Evolutionary conservation across 345 rosid genomes (phyloP).

Genomic region (Eucalyptus grandis): DNA sequence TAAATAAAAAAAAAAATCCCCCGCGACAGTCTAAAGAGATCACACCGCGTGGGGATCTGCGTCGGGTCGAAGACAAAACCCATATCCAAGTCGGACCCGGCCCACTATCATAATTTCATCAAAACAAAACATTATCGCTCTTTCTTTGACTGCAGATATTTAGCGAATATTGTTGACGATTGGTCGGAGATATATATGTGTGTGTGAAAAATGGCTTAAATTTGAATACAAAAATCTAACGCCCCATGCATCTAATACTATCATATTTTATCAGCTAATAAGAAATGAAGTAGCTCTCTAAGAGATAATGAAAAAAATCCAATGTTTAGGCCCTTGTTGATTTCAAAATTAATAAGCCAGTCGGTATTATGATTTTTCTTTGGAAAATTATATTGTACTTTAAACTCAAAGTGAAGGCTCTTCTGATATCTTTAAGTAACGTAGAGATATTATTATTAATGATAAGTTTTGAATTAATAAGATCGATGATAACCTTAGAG

Average conservation of each 20-base stretch:
- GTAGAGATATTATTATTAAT: fast-evolving
- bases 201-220: neutral
- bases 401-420: neutral
- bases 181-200: neutral
- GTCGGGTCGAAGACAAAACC: neutral
- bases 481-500: neutral
- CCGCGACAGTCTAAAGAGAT: neutral
- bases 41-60: neutral
- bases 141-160: neutral
- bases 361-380: neutral
- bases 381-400: neutral
- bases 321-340: neutral
- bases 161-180: neutral
- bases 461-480: neutral
- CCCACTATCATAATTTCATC: neutral
- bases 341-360: neutral
- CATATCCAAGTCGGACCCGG: neutral
- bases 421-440: neutral
- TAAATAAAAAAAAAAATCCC: neutral
- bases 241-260: neutral
- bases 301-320: neutral
- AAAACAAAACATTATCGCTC: neutral
- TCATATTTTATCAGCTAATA: neutral
- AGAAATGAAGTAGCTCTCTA: neutral
- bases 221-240: neutral